Base-by-base conservation (phyloP, 306 rosid species). In the Coriaria nepalensis region DNA sequence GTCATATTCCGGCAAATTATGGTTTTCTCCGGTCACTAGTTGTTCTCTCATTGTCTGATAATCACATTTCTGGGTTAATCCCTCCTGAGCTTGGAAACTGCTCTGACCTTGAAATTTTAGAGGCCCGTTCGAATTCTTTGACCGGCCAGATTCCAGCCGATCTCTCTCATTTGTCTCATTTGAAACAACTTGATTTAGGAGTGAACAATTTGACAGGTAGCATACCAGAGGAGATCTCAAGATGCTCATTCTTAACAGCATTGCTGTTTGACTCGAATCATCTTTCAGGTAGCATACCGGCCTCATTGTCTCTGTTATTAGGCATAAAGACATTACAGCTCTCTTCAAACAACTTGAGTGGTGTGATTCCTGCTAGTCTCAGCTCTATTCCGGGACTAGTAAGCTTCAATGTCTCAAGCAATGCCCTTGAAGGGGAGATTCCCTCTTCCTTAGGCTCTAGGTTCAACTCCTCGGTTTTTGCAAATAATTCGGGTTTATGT, bases 71-170 rank as follows among this genome's bases (percentile, higher is more conserved):
- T 0, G 93, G 96, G 11, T 2, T 40, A 1, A 68, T 87, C 53
- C 93, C 94, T 34, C 60, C 74, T 0, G 94, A 78, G 63, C 77
- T 87, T 40, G 94, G 93, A 54, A 87, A 87, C 65, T 80, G 87
- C 55, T 64, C 94, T 13, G 66, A 57, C 53, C 63, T 87, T 14
- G 79, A 78, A 70, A 49, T 53, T 56, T 61, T 83, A 35, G 81
- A 87, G 74, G 74, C 83, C 15, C 67, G 79, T 32, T 71, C 75
- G 4, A 87, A 87, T 60, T 58, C 74, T 35, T 56, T 87, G 62
- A 40, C 66, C 0, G 88, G 83, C 32, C 70, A 11, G 43, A 73
- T 87, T 66, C 86, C 94, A n/a, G 60, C 34, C 5, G 86, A 78
- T 67, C 58, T 87, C 49, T 76, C 88, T 51, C 86, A 76, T 37